Base-by-base conservation (phyloP, 306 rosid species). In the Inga laurina region DNA sequence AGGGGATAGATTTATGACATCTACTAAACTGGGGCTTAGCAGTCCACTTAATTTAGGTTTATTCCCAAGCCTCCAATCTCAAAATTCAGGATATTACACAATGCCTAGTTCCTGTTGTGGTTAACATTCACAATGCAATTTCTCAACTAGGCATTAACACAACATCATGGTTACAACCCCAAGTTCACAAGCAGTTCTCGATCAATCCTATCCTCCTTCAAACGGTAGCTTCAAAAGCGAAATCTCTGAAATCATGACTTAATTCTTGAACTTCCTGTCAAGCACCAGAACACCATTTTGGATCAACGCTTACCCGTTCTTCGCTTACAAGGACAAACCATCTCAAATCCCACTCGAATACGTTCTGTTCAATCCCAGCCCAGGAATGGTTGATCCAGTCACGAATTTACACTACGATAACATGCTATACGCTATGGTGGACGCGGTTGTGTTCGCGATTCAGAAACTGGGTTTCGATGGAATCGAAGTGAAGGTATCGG, bases 341-440 rank as follows among this genome's bases (percentile, higher is more conserved):
- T 83, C 48, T 59, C 41, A n/a, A 15, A 87, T 96, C 41, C 6
- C 98, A 2, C 76, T 94, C 30, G 95, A 94, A 57, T 96, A 96
- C 75, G 99, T 86, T 2, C 84, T 94, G 3, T 90, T 90, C 72
- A 94, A 92, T 22, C 90, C 91, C 7, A 94, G 84, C 56, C 57
- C 79, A 9, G 94, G 97, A n/a, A 94, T 94, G 94, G 82, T 89
- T 13, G 99, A 94, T 59, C 98, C 99, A 2, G 84, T 73, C 61
- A 96, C 98, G 2, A 90, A 89, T 39, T 59, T 96, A 18, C 94
- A 86, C 80, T 96, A 96, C 76, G 98, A 96, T 70, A 96, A 96
- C 51, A 96, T 96, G 98, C 84, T 96, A 10, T 96, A 96, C 83
- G 99, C 99, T 4, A 91, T 87, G 88, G 99, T 94, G 1, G 99